Percentiles rank a stretch among this genome's conserved stretches.
These are phyloP conservation scores for Rhizophora apiculata DNA, from an alignment of 345 rosid species.

Conservation along the genomic window DNA sequence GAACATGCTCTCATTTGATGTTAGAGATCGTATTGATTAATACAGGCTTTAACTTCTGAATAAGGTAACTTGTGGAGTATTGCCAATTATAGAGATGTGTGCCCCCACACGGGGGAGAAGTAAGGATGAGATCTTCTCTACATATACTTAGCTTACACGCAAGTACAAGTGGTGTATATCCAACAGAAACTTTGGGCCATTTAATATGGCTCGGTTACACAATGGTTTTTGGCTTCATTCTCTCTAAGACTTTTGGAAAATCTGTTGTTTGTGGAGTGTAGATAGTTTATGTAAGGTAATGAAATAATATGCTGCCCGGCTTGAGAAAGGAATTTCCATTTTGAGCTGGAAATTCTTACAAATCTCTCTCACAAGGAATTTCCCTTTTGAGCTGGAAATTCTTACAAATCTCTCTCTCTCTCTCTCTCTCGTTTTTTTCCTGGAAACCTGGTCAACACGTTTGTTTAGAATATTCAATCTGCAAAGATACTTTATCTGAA, in stretches of 20 bases:
- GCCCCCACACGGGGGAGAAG: conserved; percentile 10
- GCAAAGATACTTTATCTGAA: no score
- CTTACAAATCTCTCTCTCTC: no score
- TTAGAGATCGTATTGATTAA: background rate
- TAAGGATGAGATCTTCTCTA: background rate
- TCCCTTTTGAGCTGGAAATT: no score
- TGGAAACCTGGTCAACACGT: no score
- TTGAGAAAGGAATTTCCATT: no score
- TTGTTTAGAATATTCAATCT: no score
- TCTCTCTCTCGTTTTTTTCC: no score
- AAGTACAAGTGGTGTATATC: conserved; percentile 17
- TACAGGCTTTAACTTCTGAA: background rate
- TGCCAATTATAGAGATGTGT: conserved; percentile 13
- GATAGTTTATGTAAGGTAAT: no score
- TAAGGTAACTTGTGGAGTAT: background rate
- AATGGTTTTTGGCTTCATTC: background rate
- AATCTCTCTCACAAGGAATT: no score
- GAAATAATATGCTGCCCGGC: no score
- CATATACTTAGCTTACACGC: conserved; percentile 1
- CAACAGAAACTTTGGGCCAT: conserved; percentile 7
- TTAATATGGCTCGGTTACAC: conserved; percentile 1
- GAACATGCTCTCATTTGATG: background rate
- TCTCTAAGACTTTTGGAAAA: background rate
- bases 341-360: no score
- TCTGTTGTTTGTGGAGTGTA: background rate